A percentile compares a stretch with the other conserved stretches of the same genome.
Evolutionary conservation across 495 filamentous ascomycete species (phyloP).

Genomic region (Penicillium cosmopolitanum): DNA sequence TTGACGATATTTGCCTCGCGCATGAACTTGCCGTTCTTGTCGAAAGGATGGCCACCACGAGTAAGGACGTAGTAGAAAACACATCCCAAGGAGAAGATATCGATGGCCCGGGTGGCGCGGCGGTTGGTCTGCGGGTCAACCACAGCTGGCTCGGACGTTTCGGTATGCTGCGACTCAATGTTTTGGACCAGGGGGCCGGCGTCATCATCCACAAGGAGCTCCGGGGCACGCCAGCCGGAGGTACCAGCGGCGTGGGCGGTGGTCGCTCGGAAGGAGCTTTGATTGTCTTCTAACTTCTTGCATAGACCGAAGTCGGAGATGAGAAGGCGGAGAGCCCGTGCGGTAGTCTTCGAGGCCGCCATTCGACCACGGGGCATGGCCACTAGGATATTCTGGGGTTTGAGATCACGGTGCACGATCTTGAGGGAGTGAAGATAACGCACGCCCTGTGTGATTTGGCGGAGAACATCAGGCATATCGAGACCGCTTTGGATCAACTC

Average conservation of each 20-base stretch:
- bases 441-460: slow-evolving; percentile 85
- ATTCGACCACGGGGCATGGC: slow-evolving; percentile 52
- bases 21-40: slow-evolving; percentile 90
- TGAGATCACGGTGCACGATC: slow-evolving; percentile 96
- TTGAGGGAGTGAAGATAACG: slow-evolving; percentile 87
- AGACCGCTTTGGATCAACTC: slow-evolving; percentile 54
- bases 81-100: slow-evolving; percentile 94
- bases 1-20: slow-evolving; percentile 96
- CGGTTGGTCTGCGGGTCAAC: slow-evolving; percentile 67
- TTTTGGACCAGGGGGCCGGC: slow-evolving; percentile 31
- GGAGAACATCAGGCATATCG: slow-evolving; percentile 67
- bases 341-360: slow-evolving; percentile 10
- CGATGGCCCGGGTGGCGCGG: slow-evolving; percentile 90
- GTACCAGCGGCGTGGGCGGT: slow-evolving; percentile 94
- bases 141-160: slow-evolving; percentile 61
- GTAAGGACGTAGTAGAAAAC: slow-evolving; percentile 97
- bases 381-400: slow-evolving; percentile 95
- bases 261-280: slow-evolving; percentile 91
- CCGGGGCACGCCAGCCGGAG: slow-evolving; percentile 93
- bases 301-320: slow-evolving; percentile 98
- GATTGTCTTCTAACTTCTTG: slow-evolving; percentile 95
- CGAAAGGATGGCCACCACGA: slow-evolving; percentile 89
- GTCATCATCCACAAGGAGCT: slow-evolving; percentile 83
- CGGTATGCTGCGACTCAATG: slow-evolving; percentile 49
- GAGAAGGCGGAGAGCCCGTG: slow-evolving; percentile 64